Conservation (phyloP, 805 yeast genomes). For the Kazachstania taianensis region DNA sequence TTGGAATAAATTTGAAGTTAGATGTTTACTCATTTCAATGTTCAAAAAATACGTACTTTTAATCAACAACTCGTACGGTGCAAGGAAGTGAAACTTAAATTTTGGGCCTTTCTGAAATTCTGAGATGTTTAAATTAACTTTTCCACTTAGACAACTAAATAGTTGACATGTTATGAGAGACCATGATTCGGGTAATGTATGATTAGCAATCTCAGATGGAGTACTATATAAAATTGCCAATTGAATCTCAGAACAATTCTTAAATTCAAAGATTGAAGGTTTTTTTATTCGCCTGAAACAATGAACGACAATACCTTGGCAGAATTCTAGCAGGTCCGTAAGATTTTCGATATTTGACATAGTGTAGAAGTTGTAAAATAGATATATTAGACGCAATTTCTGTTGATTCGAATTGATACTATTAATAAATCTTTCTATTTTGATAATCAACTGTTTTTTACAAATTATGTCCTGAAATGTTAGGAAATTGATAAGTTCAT, state of each 20-base stretch:
- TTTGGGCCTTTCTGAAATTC: not conserved
- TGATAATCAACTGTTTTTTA: slow-evolving; percentile 5
- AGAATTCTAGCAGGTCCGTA: slow-evolving; percentile 8
- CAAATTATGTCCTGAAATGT: slow-evolving; percentile 1
- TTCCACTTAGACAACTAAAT: not conserved
- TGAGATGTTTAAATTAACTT: not conserved
- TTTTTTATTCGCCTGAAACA: slow-evolving; percentile 5
- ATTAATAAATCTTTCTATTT: slow-evolving; percentile 17
- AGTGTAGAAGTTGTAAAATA: slow-evolving; percentile 16
- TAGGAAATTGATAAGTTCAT: slow-evolving; percentile 9
- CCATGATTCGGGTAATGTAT: not conserved
- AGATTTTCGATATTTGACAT: slow-evolving; percentile 7
- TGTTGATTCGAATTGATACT: slow-evolving; percentile 6
- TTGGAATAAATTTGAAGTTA: slow-evolving; percentile 24
- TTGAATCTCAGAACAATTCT: slow-evolving; percentile 22
- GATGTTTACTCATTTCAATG: slow-evolving; percentile 27
- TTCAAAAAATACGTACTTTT: slow-evolving; percentile 28
- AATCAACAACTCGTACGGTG: slow-evolving; percentile 24
- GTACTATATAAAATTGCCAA: slow-evolving; percentile 13
- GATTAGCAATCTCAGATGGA: too few species aligned
- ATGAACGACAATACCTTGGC: slow-evolving; percentile 9
- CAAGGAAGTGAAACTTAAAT: slow-evolving; percentile 18
- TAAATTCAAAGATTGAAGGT: slow-evolving; percentile 2
- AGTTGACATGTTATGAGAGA: not conserved
- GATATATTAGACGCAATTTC: slow-evolving; percentile 12